phyloP scores from a whole-genome alignment of 768 basidiomycete species.

The Boletus vermiculosoides region DNA sequence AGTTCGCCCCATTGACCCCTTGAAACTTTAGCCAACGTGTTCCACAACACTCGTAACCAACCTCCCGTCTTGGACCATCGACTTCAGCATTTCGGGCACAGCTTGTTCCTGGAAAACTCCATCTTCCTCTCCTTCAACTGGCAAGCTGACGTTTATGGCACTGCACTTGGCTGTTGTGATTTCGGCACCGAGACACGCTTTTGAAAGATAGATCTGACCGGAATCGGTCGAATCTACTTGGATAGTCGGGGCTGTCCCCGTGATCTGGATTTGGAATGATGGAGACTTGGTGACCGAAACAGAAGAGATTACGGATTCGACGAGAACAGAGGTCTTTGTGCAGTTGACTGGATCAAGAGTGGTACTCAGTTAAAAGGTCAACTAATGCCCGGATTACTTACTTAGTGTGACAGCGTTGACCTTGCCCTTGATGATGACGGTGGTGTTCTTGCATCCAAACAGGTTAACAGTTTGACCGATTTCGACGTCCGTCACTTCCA shows the following conservation, averaged over 20 bases:
- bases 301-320: constrained; percentile 91
- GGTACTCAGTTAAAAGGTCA: constrained; percentile 2
- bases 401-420: constrained; percentile 90
- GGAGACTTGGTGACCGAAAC: constrained; percentile 88
- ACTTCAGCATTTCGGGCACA: constrained; percentile 95
- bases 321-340: constrained; percentile 79
- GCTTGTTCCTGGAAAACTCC: constrained; percentile 88
- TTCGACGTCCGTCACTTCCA: constrained; percentile 75
- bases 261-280: constrained; percentile 91
- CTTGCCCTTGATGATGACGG: constrained; percentile 86
- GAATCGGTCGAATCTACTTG: constrained; percentile 94
- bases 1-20: background rate
- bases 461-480: constrained; percentile 84
- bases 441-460: constrained; percentile 85
- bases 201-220: constrained; percentile 91
- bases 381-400: constrained; percentile 30
- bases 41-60: constrained; percentile 88
- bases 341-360: constrained; percentile 65
- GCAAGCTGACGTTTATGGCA: constrained; percentile 86
- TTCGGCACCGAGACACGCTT: constrained; percentile 73
- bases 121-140: constrained; percentile 85
- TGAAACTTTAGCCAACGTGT: constrained; percentile 58
- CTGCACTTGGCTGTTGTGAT: constrained; percentile 95
- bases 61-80: constrained; percentile 75
- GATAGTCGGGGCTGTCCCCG: constrained; percentile 86